Conservation (phyloP, 2,329 filamentous ascomycete genomes). For the Acephala macrosclerotiorum region DNA sequence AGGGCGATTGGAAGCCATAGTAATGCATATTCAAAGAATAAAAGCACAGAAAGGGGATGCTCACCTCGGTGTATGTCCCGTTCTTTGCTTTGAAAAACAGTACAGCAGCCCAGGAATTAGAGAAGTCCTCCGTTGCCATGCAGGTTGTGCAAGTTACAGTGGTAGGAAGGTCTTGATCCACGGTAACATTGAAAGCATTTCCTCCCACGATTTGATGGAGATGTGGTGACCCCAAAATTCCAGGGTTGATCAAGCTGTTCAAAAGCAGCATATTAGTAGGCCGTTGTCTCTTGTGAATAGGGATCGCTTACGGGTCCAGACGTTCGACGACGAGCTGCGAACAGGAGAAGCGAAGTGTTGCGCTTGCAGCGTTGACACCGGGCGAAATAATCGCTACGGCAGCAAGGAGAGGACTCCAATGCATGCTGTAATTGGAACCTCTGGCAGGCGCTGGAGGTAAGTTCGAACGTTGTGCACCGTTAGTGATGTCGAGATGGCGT, state of each 20-base stretch:
- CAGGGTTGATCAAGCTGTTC: constrained; percentile 26
- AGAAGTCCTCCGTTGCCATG: constrained; percentile 36
- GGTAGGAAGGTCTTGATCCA: constrained; percentile 21
- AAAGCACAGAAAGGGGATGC: no score
- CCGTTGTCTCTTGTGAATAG: neutral
- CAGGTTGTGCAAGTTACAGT: constrained; percentile 27
- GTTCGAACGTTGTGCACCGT: neutral
- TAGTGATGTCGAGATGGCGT: neutral
- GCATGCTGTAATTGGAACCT: constrained; percentile 16
- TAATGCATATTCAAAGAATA: no score
- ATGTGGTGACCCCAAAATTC: constrained; percentile 20
- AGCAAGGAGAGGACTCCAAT: constrained; percentile 24
- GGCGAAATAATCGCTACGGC: constrained; percentile 21
- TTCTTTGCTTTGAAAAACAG: constrained; percentile 42
- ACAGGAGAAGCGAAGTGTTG: constrained; percentile 29
- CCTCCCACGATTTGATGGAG: constrained; percentile 29
- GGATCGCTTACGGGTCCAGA: constrained; percentile 20
- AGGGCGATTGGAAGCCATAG: no score
- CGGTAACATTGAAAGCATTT: constrained; percentile 26
- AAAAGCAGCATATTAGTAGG: neutral
- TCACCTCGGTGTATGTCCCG: constrained; percentile 26
- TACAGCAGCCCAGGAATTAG: constrained; percentile 43
- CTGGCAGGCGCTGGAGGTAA: neutral
- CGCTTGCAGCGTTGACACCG: constrained; percentile 10
- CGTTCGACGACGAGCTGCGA: constrained; percentile 26